These are phyloP conservation scores for Mikania micrantha DNA, from an alignment of 129 eudicot genomes.

Conservation along the genomic window DNA sequence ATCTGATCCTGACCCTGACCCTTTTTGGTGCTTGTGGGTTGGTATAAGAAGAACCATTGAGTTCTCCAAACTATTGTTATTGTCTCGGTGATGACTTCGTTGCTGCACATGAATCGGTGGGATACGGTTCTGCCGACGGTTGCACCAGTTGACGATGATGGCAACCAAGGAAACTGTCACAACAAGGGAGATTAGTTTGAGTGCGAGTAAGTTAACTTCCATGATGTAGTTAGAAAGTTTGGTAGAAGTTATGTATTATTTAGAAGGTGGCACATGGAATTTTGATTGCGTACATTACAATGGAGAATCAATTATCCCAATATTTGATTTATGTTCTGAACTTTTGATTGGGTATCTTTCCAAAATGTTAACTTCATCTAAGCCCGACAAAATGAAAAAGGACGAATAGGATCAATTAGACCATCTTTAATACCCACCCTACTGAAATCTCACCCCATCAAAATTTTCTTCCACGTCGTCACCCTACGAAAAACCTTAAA, in stretches of 20 bases:
- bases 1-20: neutral
- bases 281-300: constrained; percentile 31
- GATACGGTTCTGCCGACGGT: constrained; percentile 6
- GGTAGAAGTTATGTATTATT: constrained; percentile 17
- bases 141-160: constrained; percentile 25
- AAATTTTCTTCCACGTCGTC: too few species aligned
- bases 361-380: constrained; percentile 19
- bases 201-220: constrained; percentile 30
- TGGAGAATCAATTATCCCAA: constrained; percentile 31
- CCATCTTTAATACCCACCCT: too few species aligned
- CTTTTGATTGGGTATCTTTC: too few species aligned
- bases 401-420: too few species aligned
- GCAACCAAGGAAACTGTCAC: constrained; percentile 34
- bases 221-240: constrained; percentile 4
- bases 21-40: constrained; percentile 40
- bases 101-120: constrained; percentile 17
- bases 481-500: too few species aligned
- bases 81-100: constrained; percentile 4
- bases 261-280: constrained; percentile 26
- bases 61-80: constrained; percentile 34
- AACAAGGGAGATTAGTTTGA: constrained; percentile 37
- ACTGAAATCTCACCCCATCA: too few species aligned
- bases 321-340: constrained; percentile 17
- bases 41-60: constrained; percentile 49
- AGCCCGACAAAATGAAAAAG: too few species aligned